Evolutionary conservation across 331 rosid species (phyloP), one percentile per base, ranked within the genome.

Genomic region (Pyrus hybrid): DNA sequence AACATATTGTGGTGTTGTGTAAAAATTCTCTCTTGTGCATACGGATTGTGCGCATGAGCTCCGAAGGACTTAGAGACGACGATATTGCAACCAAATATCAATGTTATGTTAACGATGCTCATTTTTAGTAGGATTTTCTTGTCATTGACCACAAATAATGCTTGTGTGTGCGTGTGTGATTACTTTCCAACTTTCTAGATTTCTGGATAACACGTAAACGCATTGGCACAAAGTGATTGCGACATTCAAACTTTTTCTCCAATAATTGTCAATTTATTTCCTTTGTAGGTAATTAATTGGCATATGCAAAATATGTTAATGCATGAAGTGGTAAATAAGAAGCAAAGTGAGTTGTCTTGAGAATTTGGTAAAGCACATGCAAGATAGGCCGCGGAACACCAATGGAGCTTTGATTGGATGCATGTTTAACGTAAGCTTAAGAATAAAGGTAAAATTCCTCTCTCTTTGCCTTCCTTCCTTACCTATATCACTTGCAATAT

Each of bases 331-430:
- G 72, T 65, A 72, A 73, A n/a, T 63, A 68, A 53, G 70, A 80
- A 80, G 87, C 82, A 76, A 87, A 83, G 45, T 67, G 68, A 74
- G 77, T 76, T 73, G 75, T 78, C 85, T 80, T 76, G 32, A 62
- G 88, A 83, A 60, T 79, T 77, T 72, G 86, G 88, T 79, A 68
- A 85, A 66, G 85, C 89, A 76, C 92, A 74, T 91, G 89, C 80
- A 71, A 20, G 23, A 32, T 21, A 84, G 70, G 77, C 75, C 76
- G 77, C 49, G 80, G 82, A 71, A 71, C 68, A 60, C 62, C 62
- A n/a, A 63, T 63, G 51, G 78, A 18, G 56, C 56, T 16, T 49
- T 49, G 56, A 79, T 74, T 72, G 60, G 18, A 25, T 73, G 58
- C 32, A 18, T 41, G 76, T 32, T 68, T 76, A 80, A 68, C 87